Evolutionary conservation across 192 early-diverging fungal species (phyloP).

Genomic region (Coemansia sp.): DNA sequence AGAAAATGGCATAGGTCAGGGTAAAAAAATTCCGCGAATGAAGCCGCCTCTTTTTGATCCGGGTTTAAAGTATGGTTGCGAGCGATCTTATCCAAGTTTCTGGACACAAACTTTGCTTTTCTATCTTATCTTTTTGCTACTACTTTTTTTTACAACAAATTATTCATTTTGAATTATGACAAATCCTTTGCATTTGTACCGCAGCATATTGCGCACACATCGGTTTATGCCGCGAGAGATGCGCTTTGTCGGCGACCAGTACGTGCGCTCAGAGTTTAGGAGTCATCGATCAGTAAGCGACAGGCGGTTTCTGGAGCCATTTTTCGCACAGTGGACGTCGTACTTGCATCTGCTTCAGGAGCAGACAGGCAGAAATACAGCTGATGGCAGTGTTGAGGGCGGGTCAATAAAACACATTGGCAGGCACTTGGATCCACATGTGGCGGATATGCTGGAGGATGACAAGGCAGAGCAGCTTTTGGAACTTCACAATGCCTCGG

Average conservation of each 20-base stretch:
- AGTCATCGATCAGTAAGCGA: slow-evolving; percentile 49
- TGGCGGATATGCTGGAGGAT: slow-evolving; percentile 47
- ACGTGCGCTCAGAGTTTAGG: slow-evolving; percentile 53
- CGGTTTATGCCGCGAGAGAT: slow-evolving; percentile 47
- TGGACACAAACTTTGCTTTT: not conserved
- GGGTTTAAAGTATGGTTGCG: not conserved
- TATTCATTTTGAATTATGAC: slow-evolving; percentile 14
- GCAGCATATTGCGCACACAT: slow-evolving; percentile 43
- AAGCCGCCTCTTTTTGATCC: not conserved
- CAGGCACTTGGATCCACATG: slow-evolving; percentile 33
- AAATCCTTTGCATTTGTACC: slow-evolving; percentile 36
- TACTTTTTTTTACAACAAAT: not conserved
- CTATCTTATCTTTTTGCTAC: not conserved
- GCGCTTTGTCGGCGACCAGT: slow-evolving; percentile 58
- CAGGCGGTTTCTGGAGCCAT: slow-evolving; percentile 39
- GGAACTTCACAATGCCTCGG: slow-evolving; percentile 45
- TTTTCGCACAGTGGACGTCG: slow-evolving; percentile 49
- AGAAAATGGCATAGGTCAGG: not conserved
- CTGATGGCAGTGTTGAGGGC: not conserved
- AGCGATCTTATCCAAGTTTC: not conserved
- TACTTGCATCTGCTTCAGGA: slow-evolving; percentile 36
- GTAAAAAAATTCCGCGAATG: not conserved
- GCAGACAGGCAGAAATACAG: slow-evolving; percentile 14
- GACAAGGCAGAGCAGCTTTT: slow-evolving; percentile 57
- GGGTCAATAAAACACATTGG: slow-evolving; percentile 19